These are phyloP conservation scores for Penicillium sp. DNA, from an alignment of 2,329 filamentous ascomycete species.

Conservation along the genomic window DNA sequence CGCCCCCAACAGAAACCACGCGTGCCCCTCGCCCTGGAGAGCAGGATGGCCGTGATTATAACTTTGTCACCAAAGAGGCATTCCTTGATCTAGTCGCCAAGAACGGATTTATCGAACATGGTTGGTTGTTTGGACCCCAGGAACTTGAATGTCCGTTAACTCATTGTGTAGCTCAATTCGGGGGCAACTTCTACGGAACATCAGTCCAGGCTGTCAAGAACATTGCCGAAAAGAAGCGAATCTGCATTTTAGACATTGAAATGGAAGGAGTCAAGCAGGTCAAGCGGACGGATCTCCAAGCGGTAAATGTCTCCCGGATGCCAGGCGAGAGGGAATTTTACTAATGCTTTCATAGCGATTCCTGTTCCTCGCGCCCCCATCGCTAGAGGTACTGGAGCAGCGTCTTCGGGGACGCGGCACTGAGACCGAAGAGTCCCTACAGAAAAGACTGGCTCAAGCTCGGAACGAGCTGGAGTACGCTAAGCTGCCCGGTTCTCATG, in stretches of 20 bases:
- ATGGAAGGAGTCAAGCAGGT: slow-evolving; percentile 98
- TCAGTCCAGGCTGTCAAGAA: slow-evolving; percentile 74
- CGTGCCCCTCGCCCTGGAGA: slow-evolving; percentile 72
- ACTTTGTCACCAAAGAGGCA: slow-evolving; percentile 64
- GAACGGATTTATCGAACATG: slow-evolving; percentile 76
- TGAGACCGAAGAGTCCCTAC: slow-evolving; percentile 69
- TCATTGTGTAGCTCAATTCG: slow-evolving; percentile 63
- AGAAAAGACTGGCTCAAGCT: slow-evolving; percentile 67
- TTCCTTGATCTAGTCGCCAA: slow-evolving; percentile 66
- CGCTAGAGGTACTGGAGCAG: slow-evolving; percentile 67
- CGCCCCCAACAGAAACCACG: slow-evolving; percentile 64
- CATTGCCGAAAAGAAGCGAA: slow-evolving; percentile 64
- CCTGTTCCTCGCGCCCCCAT: slow-evolving; percentile 80
- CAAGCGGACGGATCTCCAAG: slow-evolving; percentile 67
- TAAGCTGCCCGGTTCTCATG: slow-evolving; percentile 62
- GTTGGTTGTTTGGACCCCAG: not conserved
- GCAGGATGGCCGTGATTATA: slow-evolving; percentile 72
- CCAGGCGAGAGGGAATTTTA: not conserved
- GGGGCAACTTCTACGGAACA: slow-evolving; percentile 83
- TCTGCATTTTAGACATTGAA: slow-evolving; percentile 90
- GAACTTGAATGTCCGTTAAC: not conserved
- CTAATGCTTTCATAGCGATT: slow-evolving; percentile 51
- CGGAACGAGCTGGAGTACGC: slow-evolving; percentile 70
- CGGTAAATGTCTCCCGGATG: slow-evolving; percentile 31
- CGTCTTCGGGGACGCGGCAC: slow-evolving; percentile 71